Evolutionary conservation across 2,329 filamentous ascomycete genomes (phyloP).

Genomic region (Sclerotinia glacialis): DNA sequence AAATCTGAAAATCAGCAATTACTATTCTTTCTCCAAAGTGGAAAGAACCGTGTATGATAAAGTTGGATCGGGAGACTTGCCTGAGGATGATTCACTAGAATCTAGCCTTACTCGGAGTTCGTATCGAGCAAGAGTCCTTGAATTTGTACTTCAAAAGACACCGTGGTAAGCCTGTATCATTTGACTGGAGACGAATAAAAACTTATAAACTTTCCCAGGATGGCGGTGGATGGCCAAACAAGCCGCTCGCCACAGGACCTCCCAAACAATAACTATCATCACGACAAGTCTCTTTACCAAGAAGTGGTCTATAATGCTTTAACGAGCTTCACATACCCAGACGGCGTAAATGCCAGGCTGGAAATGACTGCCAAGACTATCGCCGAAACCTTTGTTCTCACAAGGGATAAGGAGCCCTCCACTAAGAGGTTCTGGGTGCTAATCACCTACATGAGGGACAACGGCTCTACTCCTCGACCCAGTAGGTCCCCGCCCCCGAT

Average conservation of each 20-base stretch:
- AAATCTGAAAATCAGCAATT: neutral
- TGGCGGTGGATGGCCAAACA: neutral
- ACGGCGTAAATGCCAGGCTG: neutral
- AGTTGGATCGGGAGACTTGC: neutral
- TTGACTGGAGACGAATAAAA: neutral
- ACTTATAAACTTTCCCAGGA: neutral
- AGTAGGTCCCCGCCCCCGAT: neutral
- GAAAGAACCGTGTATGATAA: neutral
- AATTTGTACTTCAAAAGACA: neutral
- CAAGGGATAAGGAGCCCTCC: neutral
- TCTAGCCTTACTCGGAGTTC: neutral
- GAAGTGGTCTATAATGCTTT: neutral
- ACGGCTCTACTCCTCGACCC: neutral
- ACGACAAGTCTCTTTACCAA: neutral
- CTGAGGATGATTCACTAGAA: neutral
- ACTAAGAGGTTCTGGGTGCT: neutral
- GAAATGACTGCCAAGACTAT: neutral
- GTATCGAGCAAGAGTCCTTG: neutral
- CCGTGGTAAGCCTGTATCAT: neutral
- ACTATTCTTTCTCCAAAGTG: neutral
- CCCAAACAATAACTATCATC: neutral
- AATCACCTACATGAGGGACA: neutral
- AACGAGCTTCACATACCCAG: neutral
- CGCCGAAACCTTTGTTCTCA: neutral
- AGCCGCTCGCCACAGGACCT: neutral